Conservation (phyloP, 371 early-diverging fungal genomes). For the Mucor saturninus region DNA sequence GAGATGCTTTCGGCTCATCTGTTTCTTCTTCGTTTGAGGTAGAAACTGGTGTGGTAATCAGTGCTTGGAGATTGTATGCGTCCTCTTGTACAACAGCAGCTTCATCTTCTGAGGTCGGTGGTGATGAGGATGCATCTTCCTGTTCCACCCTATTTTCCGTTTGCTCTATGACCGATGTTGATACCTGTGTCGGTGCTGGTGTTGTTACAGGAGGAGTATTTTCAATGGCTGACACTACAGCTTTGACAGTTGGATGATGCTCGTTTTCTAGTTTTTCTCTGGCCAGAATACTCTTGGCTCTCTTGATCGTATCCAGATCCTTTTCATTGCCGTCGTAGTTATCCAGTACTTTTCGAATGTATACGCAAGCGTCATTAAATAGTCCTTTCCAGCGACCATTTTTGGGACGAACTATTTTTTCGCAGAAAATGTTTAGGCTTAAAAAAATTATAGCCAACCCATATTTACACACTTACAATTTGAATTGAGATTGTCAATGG, state of each 20-base stretch:
- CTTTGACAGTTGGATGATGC: neutral
- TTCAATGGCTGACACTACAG: neutral
- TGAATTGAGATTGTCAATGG: constrained; percentile 49
- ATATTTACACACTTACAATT: constrained; percentile 27
- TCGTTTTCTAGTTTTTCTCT: constrained; percentile 13
- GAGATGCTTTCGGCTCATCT: too few relatives aligned
- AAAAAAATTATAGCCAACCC: neutral
- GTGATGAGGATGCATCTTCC: too few relatives aligned
- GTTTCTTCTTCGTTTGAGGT: too few relatives aligned
- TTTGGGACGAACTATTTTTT: neutral
- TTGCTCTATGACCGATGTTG: too few relatives aligned
- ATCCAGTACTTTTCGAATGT: constrained; percentile 24
- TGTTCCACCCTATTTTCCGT: too few relatives aligned
- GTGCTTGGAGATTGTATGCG: too few relatives aligned
- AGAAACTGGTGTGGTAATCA: too few relatives aligned
- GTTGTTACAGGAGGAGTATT: neutral
- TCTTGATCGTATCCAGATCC: constrained; percentile 38
- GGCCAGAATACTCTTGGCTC: constrained; percentile 34
- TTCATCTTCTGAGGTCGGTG: too few relatives aligned
- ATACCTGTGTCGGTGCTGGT: neutral
- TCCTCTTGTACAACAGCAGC: too few relatives aligned
- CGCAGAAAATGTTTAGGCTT: neutral
- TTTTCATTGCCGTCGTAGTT: constrained; percentile 12
- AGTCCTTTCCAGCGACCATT: constrained; percentile 11
- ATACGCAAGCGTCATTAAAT: constrained; percentile 28